phyloP scores from a whole-genome alignment of 2,329 filamentous ascomycete species.

The Exophiala sp. region DNA sequence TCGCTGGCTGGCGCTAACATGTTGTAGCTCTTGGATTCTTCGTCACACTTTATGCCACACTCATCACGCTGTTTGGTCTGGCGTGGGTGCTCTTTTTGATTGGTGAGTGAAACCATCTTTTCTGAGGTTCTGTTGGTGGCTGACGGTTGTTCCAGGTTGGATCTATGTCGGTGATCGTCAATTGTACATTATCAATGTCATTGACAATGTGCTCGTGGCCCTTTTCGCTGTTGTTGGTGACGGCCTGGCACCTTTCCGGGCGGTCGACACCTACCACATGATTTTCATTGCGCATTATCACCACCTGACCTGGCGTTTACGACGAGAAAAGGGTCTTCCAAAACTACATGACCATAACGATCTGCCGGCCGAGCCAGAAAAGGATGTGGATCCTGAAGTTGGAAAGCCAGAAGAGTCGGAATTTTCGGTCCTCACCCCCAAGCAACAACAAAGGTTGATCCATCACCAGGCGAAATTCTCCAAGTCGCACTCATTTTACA shows the following conservation, averaged over 20 bases:
- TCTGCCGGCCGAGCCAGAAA: slow-evolving; percentile 46
- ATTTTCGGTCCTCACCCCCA: slow-evolving; percentile 31
- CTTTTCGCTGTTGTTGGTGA: slow-evolving; percentile 66
- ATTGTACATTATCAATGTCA: slow-evolving; percentile 62
- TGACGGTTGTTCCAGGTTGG: slow-evolving; percentile 50
- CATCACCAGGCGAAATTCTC: slow-evolving; percentile 76
- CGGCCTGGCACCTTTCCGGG: slow-evolving; percentile 66
- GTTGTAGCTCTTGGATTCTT: slow-evolving; percentile 65
- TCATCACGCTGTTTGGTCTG: slow-evolving; percentile 78
- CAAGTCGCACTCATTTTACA: slow-evolving; percentile 82
- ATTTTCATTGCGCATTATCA: slow-evolving; percentile 71
- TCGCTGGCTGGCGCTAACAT: slow-evolving; percentile 1
- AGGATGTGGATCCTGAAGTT: slow-evolving; percentile 43
- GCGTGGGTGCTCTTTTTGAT: slow-evolving; percentile 91
- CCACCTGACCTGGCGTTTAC: slow-evolving; percentile 58
- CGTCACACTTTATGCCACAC: slow-evolving; percentile 73
- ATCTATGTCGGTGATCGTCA: slow-evolving; percentile 72
- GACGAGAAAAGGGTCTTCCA: slow-evolving; percentile 57
- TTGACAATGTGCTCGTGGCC: slow-evolving; percentile 65
- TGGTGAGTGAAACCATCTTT: slow-evolving; percentile 49
- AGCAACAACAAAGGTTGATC: slow-evolving; percentile 63
- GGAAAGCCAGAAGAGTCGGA: slow-evolving; percentile 31
- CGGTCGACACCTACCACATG: slow-evolving; percentile 83
- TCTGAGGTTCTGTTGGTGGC: neutral
- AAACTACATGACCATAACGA: slow-evolving; percentile 64